Percentiles rank a stretch among this genome's conserved stretches.
phyloP scores from a whole-genome alignment of 169 alveolate species.

The Perkinsus olseni region DNA sequence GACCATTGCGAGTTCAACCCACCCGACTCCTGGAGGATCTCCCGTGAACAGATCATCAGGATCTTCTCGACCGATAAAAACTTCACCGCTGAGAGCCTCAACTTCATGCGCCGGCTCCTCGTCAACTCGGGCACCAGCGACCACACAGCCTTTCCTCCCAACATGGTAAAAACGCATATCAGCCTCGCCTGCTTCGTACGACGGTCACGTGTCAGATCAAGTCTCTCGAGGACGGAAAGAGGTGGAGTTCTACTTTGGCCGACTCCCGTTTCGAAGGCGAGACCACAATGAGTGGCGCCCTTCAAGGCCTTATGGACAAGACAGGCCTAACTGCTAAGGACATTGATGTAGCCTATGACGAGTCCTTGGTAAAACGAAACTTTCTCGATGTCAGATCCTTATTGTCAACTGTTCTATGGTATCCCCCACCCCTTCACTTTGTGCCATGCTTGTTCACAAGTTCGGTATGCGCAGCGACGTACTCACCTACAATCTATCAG shows the following conservation, averaged over 20 bases:
- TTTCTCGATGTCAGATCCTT: neutral
- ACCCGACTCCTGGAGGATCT: neutral
- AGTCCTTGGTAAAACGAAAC: neutral
- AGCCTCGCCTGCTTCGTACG: neutral
- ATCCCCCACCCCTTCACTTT: slow-evolving; percentile 9
- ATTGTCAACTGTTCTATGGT: slow-evolving; percentile 6
- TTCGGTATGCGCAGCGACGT: slow-evolving; percentile 2
- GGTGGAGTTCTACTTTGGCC: neutral
- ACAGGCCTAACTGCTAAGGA: neutral
- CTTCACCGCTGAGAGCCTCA: neutral
- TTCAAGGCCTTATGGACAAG: neutral
- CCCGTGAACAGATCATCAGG: neutral
- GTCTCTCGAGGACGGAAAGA: neutral
- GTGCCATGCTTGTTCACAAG: slow-evolving; percentile 11
- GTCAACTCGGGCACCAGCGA: neutral
- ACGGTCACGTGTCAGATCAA: neutral
- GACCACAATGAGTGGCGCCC: neutral
- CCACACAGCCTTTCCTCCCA: neutral
- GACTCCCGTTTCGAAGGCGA: neutral
- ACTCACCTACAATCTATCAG: neutral
- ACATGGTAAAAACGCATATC: neutral
- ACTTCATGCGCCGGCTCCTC: neutral
- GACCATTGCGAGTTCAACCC: neutral
- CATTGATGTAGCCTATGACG: neutral
- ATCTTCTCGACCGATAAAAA: neutral